These are phyloP conservation scores for Rosa multiflora DNA, from an alignment of 306 rosid species.

Conservation along the genomic window DNA sequence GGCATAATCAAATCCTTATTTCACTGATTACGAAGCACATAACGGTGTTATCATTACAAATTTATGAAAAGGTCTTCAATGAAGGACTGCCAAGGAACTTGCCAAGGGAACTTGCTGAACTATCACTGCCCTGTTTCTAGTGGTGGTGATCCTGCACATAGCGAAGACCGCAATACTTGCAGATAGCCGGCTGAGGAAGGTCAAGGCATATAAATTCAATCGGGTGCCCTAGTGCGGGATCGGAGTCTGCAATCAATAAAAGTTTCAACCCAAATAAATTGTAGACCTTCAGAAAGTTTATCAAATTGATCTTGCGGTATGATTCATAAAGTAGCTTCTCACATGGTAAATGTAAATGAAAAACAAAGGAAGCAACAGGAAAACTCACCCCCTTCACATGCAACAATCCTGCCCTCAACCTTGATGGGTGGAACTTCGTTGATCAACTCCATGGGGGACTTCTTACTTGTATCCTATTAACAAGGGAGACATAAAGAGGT, in stretches of 20 bases:
- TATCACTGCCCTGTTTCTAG: slow-evolving; percentile 29
- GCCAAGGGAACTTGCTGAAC: slow-evolving; percentile 12
- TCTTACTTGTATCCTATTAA: slow-evolving; percentile 79
- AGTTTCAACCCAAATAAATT: slow-evolving; percentile 6
- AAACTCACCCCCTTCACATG: slow-evolving; percentile 89
- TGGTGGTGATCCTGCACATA: slow-evolving; percentile 82
- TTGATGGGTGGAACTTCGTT: slow-evolving; percentile 95
- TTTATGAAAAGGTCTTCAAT: slow-evolving; percentile 17
- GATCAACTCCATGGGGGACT: slow-evolving; percentile 97
- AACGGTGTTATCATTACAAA: slow-evolving; percentile 26
- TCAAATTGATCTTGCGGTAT: background rate
- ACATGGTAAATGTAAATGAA: background rate
- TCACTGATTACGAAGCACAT: slow-evolving; percentile 24
- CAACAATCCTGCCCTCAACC: slow-evolving; percentile 91
- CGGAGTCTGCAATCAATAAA: slow-evolving; percentile 53
- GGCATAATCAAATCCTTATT: slow-evolving; percentile 46
- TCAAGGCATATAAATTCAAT: slow-evolving; percentile 92
- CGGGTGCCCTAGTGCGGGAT: slow-evolving; percentile 90
- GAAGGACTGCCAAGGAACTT: slow-evolving; percentile 20
- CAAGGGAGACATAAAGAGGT: slow-evolving; percentile 22
- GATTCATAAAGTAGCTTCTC: slow-evolving; percentile 6
- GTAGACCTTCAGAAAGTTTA: background rate
- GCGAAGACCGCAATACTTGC: slow-evolving; percentile 95
- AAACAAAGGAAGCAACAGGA: background rate
- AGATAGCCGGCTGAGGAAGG: slow-evolving; percentile 66